Base-by-base conservation (phyloP, 1,139 yeast genomes). In the Magnusiomyces ingens region DNA sequence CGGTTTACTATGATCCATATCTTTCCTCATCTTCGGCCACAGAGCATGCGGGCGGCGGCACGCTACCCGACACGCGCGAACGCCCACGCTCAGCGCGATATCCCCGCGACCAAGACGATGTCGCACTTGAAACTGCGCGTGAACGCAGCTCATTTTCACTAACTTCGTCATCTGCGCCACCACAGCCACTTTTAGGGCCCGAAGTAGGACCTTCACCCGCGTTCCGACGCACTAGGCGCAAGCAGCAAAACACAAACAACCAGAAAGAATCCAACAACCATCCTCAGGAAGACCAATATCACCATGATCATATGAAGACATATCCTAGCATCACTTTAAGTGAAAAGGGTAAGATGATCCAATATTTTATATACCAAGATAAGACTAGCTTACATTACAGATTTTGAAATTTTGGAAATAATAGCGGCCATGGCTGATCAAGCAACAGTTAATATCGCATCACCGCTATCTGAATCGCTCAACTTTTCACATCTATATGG, bases 401-500 rank as follows among this genome's bases (percentile, higher is more conserved):
- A 43, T 21, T 11, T 43, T 19, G 32, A 43, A 15, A 43, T 43
- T 43, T 15, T 43, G n/a, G 12, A 26, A 12, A 19, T 43, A 3
- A 43, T 43, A 4, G 45, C 45, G 15, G 29, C n/a, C 13, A 19
- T 43, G 32, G 45, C 45, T 19, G 45, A 43, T 18, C 29, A 43
- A 8, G n/a, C 21, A 21, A 29, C 35, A 19, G 17, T 12, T 12
- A 22, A 40, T 19, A 17, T 19, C 8, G 44, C 44, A 10, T 6
- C 21, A 15, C 17, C 8, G 17, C 42, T n/a, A 8, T 4, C 26
- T 6, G 35, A 44, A 40, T 48, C 50, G 3, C 43, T 53, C 21
- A 62, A 60, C 42, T 61, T 62, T 49, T 57, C 62, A 2, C 61
- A 60, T 47, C 55, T 63, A 22, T 62, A 59, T 50, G 55, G 54